Base-by-base conservation (phyloP, 495 filamentous ascomycete genomes). In the Penicillium crystallinum region DNA sequence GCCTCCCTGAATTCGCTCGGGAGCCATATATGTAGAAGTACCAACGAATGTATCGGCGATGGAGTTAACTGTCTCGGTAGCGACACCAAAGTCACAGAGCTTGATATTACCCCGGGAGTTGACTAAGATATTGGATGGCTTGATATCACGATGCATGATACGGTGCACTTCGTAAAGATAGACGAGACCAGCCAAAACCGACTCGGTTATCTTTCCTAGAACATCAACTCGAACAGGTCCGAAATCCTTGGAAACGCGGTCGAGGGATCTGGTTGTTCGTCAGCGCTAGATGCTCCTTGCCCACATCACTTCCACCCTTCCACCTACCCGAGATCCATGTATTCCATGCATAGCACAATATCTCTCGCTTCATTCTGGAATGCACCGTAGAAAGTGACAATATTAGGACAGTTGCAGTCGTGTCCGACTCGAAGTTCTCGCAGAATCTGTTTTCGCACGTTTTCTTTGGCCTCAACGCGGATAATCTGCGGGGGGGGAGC, bases 341-440 rank as follows among this genome's bases (percentile, higher is more conserved):
- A 97, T 67, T 98, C 93, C 93, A 98, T 98, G 67, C 93, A 98
- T 87, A 98, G 87, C 53, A 97, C 90, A 54, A 98, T 95, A 72
- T 97, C 93, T 56, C 93, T 88, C 39, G 86, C 87, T 58, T 96
- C 90, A 60, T 96, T 96, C 52, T 97, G 80, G 70, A 97, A 97
- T 19, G 93, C 93, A 41, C 93, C 93, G 61, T 97, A 97, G 69
- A 97, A 97, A 12, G 85, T 95, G 21, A 98, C 93, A 60, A 98
- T 97, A 65, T 91, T 90, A 35, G 91, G 88, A 7, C 87, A 96
- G 54, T 96, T 93, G 71, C 93, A 97, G 54, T 96, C 91, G 66
- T 96, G 90, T 82, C 97, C 97, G 58, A 98, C 96, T 62, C 96
- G 89, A 19, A 98, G 81, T 66, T 98, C 93, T 54, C 92, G 83